Conservation (phyloP, 176 grass and related monocot species). For the Stipa capillata region DNA sequence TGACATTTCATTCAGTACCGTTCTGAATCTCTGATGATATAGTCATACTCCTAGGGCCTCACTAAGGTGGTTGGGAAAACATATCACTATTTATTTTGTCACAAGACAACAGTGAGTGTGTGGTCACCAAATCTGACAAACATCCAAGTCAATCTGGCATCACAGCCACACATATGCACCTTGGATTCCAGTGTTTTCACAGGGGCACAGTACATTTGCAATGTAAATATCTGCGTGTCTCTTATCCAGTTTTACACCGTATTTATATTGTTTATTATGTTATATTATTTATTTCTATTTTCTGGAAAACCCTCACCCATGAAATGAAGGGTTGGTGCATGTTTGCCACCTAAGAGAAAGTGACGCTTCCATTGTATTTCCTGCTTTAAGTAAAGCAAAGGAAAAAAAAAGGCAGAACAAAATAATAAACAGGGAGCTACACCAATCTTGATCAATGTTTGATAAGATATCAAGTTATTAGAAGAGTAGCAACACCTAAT, state of each 20-base stretch:
- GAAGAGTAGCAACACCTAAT: not conserved
- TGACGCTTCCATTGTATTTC: constrained; percentile 14
- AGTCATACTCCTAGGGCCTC: not conserved
- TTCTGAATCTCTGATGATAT: not conserved
- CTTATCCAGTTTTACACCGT: not conserved
- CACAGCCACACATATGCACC: constrained; percentile 19
- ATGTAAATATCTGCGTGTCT: not conserved
- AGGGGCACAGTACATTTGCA: not conserved
- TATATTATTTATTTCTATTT: not conserved
- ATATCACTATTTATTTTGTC: not conserved
- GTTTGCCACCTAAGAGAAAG: constrained; percentile 33
- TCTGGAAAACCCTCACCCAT: not conserved
- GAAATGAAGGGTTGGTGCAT: constrained; percentile 18
- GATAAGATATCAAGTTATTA: constrained; percentile 1
- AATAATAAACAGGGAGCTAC: not conserved
- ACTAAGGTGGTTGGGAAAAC: constrained; percentile 18
- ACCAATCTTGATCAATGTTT: not conserved
- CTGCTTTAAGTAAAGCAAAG: constrained; percentile 38
- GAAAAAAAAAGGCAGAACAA: not conserved
- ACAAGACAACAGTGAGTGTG: not conserved
- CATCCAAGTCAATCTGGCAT: constrained; percentile 4
- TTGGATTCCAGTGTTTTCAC: constrained; percentile 6
- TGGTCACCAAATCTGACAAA: constrained; percentile 25
- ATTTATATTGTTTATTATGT: no score
- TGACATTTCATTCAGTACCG: constrained; percentile 15